Conservation (phyloP, 2,329 filamentous ascomycete genomes). For the Penicillium janthinellum region DNA sequence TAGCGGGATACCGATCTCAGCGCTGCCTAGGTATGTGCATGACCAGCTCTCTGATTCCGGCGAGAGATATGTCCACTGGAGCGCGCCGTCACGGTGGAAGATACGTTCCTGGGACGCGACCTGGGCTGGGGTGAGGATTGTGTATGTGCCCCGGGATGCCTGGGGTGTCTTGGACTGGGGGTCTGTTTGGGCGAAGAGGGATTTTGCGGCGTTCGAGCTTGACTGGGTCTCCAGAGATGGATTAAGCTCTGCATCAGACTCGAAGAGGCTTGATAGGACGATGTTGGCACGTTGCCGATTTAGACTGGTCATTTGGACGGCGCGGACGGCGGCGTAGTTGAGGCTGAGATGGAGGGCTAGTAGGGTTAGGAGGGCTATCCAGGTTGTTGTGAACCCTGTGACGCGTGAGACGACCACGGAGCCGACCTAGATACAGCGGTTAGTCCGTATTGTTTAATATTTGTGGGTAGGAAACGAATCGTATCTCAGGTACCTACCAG, state of each 20-base stretch:
- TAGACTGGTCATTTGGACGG: conserved; percentile 79
- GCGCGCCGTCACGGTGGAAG: conserved; percentile 65
- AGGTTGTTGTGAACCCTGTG: conserved; percentile 70
- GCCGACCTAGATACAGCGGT: conserved; percentile 55
- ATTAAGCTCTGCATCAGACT: conserved; percentile 32
- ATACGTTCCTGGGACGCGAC: conserved; percentile 62
- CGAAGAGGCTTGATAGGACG: conserved; percentile 63
- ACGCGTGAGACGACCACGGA: conserved; percentile 78
- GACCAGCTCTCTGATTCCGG: too few relatives aligned
- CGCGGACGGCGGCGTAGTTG: conserved; percentile 82
- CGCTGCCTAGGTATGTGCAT: conserved; percentile 49
- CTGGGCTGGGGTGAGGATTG: conserved; percentile 61
- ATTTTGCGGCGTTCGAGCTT: too few relatives aligned
- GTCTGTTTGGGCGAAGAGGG: neutral
- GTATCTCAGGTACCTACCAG: conserved; percentile 52
- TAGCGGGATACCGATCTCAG: conserved; percentile 56
- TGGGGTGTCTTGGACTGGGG: neutral
- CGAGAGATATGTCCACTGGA: conserved; percentile 51
- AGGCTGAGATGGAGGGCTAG: conserved; percentile 76
- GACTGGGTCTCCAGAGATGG: neutral
- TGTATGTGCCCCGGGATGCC: neutral
- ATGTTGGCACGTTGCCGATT: conserved; percentile 86
- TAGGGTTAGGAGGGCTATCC: conserved; percentile 70
- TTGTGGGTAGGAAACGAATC: neutral
- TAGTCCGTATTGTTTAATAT: neutral